Evolutionary conservation across 2,329 filamentous ascomycete genomes (phyloP), one percentile per base, ranked within the genome.

Genomic region (Fusarium coicis): DNA sequence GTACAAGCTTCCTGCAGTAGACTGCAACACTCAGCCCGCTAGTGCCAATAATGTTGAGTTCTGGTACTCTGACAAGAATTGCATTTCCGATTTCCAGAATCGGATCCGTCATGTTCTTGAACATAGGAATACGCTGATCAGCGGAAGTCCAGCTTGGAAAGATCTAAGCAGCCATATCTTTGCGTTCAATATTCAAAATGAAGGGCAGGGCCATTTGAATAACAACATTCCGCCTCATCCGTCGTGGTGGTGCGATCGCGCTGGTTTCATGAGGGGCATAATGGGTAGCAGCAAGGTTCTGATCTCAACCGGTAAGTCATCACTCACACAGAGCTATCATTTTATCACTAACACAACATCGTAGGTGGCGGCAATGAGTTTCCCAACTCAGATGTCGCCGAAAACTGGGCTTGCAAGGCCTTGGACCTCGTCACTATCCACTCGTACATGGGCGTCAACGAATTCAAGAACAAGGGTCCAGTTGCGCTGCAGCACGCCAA

Each of bases 241-340:
- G 21, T 50, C 47, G 16, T 50, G 47, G 47, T 50, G 47, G 47
- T 50, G 47, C 11, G 47, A 50, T 50, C 30, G 47, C 23, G 47
- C 47, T 50, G 11, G 21, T 5, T 50, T 50, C 5, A 50, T 50
- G 30, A 10, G 47, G 2, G 47, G 30, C 0, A 50, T 34, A 1
- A 50, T 50, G 47, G 30, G 47, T 9, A 50, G 30, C 4, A 50
- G 47, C 5, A 50, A 50, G 21, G 30, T 50, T 19, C 47, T 50
- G 0, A 50, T 50, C 16, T 50, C 47, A 5, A 50, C 47, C 7
- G 47, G 47, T 50, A 19, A 50, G 30, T 50, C 2, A 18, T 34
- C 4, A 4, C 2, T 4, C 15, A 23, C 7, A 32, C 5, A 18
- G 15, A 23, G 10, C 3, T 18, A 18, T 1, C 15, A 2, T 49